Evolutionary conservation across 768 basidiomycete species (phyloP), one percentile per base, ranked within the genome.

Genomic region (Hydnomerulius pinastri): DNA sequence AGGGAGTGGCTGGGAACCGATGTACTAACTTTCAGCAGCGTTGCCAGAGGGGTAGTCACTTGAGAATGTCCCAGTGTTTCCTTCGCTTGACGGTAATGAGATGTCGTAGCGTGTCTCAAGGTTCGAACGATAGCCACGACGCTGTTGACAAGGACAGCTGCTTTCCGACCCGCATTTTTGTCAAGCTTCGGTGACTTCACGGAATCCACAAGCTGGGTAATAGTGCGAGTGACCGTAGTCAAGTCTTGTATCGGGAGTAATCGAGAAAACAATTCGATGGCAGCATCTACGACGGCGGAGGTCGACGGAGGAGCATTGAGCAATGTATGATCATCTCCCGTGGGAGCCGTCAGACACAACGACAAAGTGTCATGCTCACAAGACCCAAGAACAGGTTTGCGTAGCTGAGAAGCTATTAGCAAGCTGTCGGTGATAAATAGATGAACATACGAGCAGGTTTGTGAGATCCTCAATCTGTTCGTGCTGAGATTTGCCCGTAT

Each of bases 301-400:
- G 81, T 77, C 2, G 94, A 75, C 2, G 94, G 85, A 7, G 90
- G 83, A 7, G 89, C 81, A 58, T 87, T 85, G 3, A 79, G 68
- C 36, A 76, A 61, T 11, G 62, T 59, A 43, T 78, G 78, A 48
- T 80, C 78, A 6, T 73, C 65, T 44, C 75, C 73, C 1, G 71
- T 64, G 13, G 76, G 64, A 21, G 66, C 69, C n/a, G 71, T 69
- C 60, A 82, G 77, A 60, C 82, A 92, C 2, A 90, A 73, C 1
- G 80, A 81, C 25, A 90, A 77, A 0, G 87, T 82, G 55, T 99
- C 94, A 60, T 96, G 86, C 64, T 98, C 95, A 49, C 85, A 81
- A 8, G 91, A 89, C 23, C 85, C 85, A 11, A 95, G 74, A 39
- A 97, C 80, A 0, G 94, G 92, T 58, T 81, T 85, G 4, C 81